phyloP scores from a whole-genome alignment of 1,139 yeast species.

The Lodderomyces elongisporus region DNA sequence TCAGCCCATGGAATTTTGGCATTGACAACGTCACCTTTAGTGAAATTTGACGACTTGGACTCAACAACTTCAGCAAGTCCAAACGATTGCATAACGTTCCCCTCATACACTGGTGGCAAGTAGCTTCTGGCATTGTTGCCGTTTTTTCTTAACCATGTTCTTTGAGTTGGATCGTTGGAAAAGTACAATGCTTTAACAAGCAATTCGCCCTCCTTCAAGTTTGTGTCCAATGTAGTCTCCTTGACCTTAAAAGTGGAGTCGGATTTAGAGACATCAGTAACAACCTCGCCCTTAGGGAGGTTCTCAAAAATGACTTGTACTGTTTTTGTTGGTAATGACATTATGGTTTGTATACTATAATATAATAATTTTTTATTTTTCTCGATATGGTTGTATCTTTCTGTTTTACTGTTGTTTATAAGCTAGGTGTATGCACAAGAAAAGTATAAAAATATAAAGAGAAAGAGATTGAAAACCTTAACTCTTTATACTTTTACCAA shows the following conservation, averaged over 20 bases:
- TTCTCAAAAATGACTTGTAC: conserved; percentile 15
- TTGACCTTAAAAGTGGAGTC: conserved; percentile 20
- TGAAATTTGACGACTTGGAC: conserved; percentile 32
- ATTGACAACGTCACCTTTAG: conserved; percentile 39
- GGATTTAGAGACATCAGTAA: conserved; percentile 14
- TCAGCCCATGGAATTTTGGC: conserved; percentile 28
- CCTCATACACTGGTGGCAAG: conserved; percentile 41
- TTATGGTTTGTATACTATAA: conserved; percentile 1
- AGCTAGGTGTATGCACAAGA: no score
- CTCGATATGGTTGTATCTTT: no score
- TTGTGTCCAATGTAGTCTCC: conserved; percentile 7
- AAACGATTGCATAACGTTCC: conserved; percentile 44
- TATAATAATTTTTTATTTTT: no score
- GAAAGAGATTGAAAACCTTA: no score
- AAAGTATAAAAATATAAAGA: no score
- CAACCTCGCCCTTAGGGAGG: conserved; percentile 15
- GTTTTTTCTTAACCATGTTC: conserved; percentile 51
- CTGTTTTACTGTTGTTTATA: no score
- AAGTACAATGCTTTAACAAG: conserved; percentile 43
- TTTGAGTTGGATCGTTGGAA: conserved; percentile 64
- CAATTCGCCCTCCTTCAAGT: conserved; percentile 38
- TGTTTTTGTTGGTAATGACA: conserved; percentile 11
- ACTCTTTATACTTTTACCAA: no score
- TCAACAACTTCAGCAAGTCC: conserved; percentile 49
- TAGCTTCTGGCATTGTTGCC: conserved; percentile 42